These are phyloP conservation scores for Chondrostereum purpureum DNA, from an alignment of 1,284 basidiomycete genomes.

Conservation along the genomic window DNA sequence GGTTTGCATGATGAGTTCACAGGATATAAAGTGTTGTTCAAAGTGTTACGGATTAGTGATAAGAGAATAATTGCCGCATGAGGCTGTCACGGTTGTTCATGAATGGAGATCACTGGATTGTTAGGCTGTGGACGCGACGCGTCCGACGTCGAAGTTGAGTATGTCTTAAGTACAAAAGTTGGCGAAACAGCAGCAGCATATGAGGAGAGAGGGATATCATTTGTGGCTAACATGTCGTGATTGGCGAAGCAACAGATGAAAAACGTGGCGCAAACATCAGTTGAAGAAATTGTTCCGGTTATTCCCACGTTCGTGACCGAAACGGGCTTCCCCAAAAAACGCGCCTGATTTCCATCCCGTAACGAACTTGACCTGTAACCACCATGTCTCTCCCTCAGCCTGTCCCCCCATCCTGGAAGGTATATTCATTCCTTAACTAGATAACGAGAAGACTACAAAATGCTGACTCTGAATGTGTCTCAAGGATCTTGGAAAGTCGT, in stretches of 20 bases:
- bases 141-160: too few species aligned
- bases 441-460: neutral
- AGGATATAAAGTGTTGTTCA: too few species aligned
- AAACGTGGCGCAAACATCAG: too few species aligned
- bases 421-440: neutral
- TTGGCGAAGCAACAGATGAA: neutral
- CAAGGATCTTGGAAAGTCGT: conserved; percentile 95
- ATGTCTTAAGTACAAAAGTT: too few species aligned
- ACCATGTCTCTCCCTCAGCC: conserved; percentile 81
- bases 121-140: too few species aligned
- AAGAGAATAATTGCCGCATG: too few species aligned
- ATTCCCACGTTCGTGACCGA: conserved; percentile 2
- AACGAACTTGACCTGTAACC: conserved; percentile 10
- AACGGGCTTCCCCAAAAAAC: too few species aligned
- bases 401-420: conserved; percentile 92
- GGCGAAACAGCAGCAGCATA: too few species aligned
- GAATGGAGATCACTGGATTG: too few species aligned
- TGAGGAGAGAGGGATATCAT: neutral
- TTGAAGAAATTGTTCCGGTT: neutral
- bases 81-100: too few species aligned
- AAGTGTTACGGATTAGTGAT: too few species aligned
- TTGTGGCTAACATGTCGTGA: neutral
- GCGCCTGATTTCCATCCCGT: conserved; percentile 1
- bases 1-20: too few species aligned
- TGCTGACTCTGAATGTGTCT: conserved; percentile 4